These are phyloP conservation scores for Amphirosellinia nigrospora DNA, from an alignment of 495 filamentous ascomycete genomes.

Conservation along the genomic window DNA sequence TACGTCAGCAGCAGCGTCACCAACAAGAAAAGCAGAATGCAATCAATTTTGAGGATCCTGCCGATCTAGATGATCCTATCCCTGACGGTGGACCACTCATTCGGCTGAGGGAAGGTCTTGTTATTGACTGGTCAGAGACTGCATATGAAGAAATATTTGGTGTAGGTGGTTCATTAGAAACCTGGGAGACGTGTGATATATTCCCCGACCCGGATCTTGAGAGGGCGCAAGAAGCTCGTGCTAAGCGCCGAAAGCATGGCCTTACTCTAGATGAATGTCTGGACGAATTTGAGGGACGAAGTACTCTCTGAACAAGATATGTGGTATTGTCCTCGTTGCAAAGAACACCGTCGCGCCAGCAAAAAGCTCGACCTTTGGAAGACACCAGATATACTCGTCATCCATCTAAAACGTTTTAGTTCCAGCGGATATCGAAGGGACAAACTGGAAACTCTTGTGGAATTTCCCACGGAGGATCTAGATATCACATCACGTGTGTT, in stretches of 20 bases:
- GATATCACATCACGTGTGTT: conserved; percentile 83
- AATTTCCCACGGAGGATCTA: conserved; percentile 87
- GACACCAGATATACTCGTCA: conserved; percentile 88
- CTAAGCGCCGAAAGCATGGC: conserved; percentile 69
- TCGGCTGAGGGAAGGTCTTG: conserved; percentile 76
- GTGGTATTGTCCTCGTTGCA: conserved; percentile 96
- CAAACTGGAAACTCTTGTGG: conserved; percentile 89
- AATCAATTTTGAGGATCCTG: conserved; percentile 30
- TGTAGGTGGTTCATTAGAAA: conserved; percentile 53
- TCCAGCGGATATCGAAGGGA: conserved; percentile 75
- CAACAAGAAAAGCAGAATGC: conserved; percentile 31
- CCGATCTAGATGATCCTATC: conserved; percentile 24
- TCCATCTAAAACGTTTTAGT: conserved; percentile 95
- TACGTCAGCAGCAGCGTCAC: conserved; percentile 40
- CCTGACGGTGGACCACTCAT: conserved; percentile 68
- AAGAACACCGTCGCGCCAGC: conserved; percentile 85
- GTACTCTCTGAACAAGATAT: conserved; percentile 91
- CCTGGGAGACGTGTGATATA: conserved; percentile 56
- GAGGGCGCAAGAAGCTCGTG: conserved; percentile 62
- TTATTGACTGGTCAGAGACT: conserved; percentile 79
- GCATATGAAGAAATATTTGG: conserved; percentile 75
- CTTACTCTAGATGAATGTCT: conserved; percentile 90
- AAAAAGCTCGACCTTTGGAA: conserved; percentile 99
- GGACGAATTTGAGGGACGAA: conserved; percentile 88
- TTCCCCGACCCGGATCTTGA: conserved; percentile 72